Evolutionary conservation across 257 asterid genomes (phyloP).

Genomic region (Oldenlandia corymbosa): DNA sequence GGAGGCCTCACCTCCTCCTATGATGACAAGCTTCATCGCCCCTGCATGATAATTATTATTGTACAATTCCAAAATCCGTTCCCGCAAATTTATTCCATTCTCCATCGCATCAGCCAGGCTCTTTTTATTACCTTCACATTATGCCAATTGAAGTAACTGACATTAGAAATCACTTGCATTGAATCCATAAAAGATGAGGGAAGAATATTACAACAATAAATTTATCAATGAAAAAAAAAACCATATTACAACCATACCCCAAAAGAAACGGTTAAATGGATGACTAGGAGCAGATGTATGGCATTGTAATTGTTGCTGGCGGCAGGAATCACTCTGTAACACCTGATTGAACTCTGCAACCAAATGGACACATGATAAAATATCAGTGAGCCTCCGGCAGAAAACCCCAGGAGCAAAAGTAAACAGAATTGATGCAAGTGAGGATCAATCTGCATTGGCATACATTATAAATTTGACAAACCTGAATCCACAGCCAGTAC

Average conservation of each 20-base stretch:
- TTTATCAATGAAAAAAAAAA: too few species aligned
- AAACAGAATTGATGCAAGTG: neutral
- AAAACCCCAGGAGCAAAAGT: slow-evolving; percentile 16
- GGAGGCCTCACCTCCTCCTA: slow-evolving; percentile 77
- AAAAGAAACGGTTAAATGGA: slow-evolving; percentile 82
- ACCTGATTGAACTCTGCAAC: slow-evolving; percentile 80
- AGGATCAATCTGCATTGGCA: neutral
- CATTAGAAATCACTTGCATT: slow-evolving; percentile 2
- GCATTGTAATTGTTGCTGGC: slow-evolving; percentile 86
- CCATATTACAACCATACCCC: slow-evolving; percentile 71
- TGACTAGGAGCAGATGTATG: slow-evolving; percentile 69
- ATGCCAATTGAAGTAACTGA: slow-evolving; percentile 14
- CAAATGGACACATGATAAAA: slow-evolving; percentile 21
- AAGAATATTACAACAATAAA: slow-evolving; percentile 22
- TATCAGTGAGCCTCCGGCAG: slow-evolving; percentile 14
- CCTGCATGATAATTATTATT: slow-evolving; percentile 71
- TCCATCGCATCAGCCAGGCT: slow-evolving; percentile 89
- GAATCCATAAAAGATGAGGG: neutral
- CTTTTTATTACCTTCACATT: slow-evolving; percentile 77
- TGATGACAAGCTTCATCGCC: slow-evolving; percentile 82
- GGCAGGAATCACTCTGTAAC: slow-evolving; percentile 79
- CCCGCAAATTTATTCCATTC: slow-evolving; percentile 83
- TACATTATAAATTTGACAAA: slow-evolving; percentile 25
- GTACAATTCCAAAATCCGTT: slow-evolving; percentile 63
- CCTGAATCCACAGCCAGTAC: slow-evolving; percentile 96